phyloP scores from a whole-genome alignment of 352 stramenopile species.

The Globisporangium canariense region DNA sequence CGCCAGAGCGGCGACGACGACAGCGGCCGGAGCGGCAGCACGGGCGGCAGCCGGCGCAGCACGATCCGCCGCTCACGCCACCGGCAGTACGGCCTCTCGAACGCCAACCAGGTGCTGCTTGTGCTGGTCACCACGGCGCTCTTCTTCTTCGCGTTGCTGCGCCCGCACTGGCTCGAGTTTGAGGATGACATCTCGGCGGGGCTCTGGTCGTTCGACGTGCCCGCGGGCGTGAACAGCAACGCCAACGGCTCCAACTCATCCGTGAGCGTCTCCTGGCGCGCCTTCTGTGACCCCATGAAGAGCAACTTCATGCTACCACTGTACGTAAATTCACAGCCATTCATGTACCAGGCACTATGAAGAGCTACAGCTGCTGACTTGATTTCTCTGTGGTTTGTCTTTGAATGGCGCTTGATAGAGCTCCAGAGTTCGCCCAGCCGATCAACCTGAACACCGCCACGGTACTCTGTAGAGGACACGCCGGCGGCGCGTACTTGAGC shows the following conservation, averaged over 20 bases:
- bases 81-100: constrained; percentile 73
- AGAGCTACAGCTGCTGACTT: neutral
- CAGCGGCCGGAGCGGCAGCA: neutral
- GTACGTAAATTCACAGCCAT: constrained; percentile 7
- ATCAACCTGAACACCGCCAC: constrained; percentile 19
- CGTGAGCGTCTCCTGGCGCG: constrained; percentile 35
- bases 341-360: neutral
- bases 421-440: constrained; percentile 9
- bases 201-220: constrained; percentile 50
- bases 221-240: constrained; percentile 6
- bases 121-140: constrained; percentile 46
- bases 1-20: neutral
- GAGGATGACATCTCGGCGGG: constrained; percentile 37
- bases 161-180: constrained; percentile 62
- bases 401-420: constrained; percentile 2
- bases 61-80: constrained; percentile 34
- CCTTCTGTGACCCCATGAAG: constrained; percentile 39
- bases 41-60: neutral
- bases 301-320: constrained; percentile 29
- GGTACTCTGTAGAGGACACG: constrained; percentile 34
- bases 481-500: constrained; percentile 23
- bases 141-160: constrained; percentile 63
- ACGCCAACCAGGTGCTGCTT: constrained; percentile 84
- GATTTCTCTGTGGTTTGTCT: too few relatives aligned
- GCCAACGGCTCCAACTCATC: constrained; percentile 33